A percentile compares a stretch with the other conserved stretches of the same genome.
phyloP scores from a whole-genome alignment of 169 alveolate genomes.

The Plasmodium fragile region DNA sequence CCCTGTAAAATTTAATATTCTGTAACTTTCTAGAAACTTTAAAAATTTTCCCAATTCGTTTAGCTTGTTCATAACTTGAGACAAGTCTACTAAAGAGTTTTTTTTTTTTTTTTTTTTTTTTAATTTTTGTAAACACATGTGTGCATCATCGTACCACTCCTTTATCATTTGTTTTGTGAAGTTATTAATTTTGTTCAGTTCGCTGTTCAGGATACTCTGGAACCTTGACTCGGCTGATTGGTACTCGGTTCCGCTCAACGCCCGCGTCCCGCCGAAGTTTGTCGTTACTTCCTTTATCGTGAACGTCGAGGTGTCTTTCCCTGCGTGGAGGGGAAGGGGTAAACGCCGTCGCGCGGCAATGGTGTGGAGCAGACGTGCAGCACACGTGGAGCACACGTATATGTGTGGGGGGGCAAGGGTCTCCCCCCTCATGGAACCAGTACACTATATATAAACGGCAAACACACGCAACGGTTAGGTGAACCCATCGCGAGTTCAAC shows the following conservation, averaged over 20 bases:
- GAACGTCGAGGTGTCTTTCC: slow-evolving; percentile 82
- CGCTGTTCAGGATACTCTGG: slow-evolving; percentile 84
- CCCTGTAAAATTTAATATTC: slow-evolving; percentile 81
- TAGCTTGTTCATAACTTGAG: slow-evolving; percentile 31
- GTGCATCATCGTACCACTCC: slow-evolving; percentile 18
- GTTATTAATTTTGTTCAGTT: slow-evolving; percentile 81
- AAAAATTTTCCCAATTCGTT: slow-evolving; percentile 76
- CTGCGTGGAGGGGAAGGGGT: not conserved
- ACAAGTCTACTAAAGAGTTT: not conserved
- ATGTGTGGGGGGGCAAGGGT: too few relatives aligned
- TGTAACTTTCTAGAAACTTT: slow-evolving; percentile 79
- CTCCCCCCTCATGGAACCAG: too few relatives aligned
- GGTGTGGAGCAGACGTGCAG: too few relatives aligned
- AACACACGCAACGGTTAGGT: too few relatives aligned
- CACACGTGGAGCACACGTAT: not conserved
- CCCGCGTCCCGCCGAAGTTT: slow-evolving; percentile 81
- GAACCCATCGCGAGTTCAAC: too few relatives aligned
- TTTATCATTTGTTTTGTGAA: slow-evolving; percentile 46
- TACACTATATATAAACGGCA: too few relatives aligned
- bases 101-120: not conserved
- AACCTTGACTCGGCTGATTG: slow-evolving; percentile 87
- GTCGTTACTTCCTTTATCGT: slow-evolving; percentile 83
- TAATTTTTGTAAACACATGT: not conserved
- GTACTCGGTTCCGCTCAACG: slow-evolving; percentile 82
- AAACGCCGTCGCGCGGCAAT: too few relatives aligned